Base-by-base conservation (phyloP, 208 protist species). In the Wallacemonas sp. region DNA sequence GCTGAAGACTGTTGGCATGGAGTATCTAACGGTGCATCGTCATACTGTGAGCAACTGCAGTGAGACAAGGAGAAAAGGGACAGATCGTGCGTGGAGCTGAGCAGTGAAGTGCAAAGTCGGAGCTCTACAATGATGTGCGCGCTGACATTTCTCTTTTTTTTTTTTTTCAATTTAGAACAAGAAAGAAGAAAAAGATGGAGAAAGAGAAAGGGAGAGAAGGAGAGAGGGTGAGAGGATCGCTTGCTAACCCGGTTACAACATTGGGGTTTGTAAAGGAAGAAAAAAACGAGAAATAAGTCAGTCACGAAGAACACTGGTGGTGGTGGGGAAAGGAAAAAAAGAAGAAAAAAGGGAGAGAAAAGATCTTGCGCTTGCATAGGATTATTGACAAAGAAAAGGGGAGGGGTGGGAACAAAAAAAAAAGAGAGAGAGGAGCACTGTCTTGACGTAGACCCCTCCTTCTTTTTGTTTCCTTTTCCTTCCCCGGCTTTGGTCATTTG, bases 111-210 rank as follows among this genome's bases (percentile, higher is more conserved):
- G 20, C 44, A 12, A 49, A 49, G 44, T 16, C 10, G 14, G 36
- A 41, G 10, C 10, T 14, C 10, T 41, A 16, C 14, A 41, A 16
- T 41, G 7, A 14, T 41, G n/a, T 22, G 16, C 7, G 18, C 48
- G 18, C 5, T 55, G 1, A 10, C 10, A 18, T 8, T n/a, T 26
- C 20, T 55, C 26, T 26, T 31, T 55, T 25, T 68, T 67, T 20
- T 23, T 12, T 65, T 65, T 28, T 36, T 3, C 20, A 32, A 44
- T 23, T 7, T 48, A 54, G 31, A 3, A 57, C 11, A 18, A 45
- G 28, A 57, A 63, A 50, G 42, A 64, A 49, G 36, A 23, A 44
- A 31, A 61, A 67, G 29, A 75, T 57, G 39, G 18, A 32, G 45
- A 52, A 38, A 39, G 18, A n/a, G 41, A 1, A 49, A 11, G 7